Evolutionary conservation across 2,329 filamentous ascomycete genomes (phyloP), one percentile per base, ranked within the genome.

Genomic region (Xylariales sp.): DNA sequence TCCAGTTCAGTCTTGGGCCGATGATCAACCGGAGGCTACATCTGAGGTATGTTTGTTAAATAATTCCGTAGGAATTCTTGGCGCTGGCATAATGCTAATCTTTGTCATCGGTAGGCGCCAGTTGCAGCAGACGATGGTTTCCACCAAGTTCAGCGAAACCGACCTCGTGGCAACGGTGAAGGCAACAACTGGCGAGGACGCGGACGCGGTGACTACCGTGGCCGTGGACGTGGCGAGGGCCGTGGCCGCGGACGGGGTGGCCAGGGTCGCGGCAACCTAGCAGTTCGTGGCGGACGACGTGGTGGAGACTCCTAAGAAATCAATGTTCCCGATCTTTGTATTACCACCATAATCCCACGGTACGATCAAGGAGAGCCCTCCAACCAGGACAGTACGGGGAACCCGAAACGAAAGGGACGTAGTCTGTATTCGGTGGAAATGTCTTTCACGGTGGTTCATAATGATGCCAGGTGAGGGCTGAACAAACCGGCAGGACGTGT

Each of bases 1-100:
- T 38, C 72, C 73, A 52, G 70, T 71, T 20, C 80, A 84, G 55
- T 88, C 82, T 52, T 94, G 87, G 87, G 87, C 87, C 18, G 88
- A 95, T 53, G 86, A 93, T 43, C 77, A 85, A 50, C 78, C 83
- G 14, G 77, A 81, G 42, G 61, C 59, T 39, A 59, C 59, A 25
- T 48, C 60, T 20, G 65, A 69, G 55, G 70, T 75, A 57, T 49
- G 66, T 54, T 24, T 41, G 29, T 8, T 25, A 8, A 25, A n/a
- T 25, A 25, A n/a, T 8, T n/a, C n/a, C n/a, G n/a, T n/a, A n/a
- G n/a, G n/a, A n/a, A n/a, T n/a, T n/a, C n/a, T n/a, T n/a, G n/a
- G n/a, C n/a, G n/a, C n/a, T n/a, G n/a, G n/a, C 16, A 38, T 32
- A 18, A 18, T 38, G 10, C 20, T 12, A 17, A 6, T 18, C 5